phyloP scores from a whole-genome alignment of 805 yeast genomes.

The Candida coquimbonensis region DNA sequence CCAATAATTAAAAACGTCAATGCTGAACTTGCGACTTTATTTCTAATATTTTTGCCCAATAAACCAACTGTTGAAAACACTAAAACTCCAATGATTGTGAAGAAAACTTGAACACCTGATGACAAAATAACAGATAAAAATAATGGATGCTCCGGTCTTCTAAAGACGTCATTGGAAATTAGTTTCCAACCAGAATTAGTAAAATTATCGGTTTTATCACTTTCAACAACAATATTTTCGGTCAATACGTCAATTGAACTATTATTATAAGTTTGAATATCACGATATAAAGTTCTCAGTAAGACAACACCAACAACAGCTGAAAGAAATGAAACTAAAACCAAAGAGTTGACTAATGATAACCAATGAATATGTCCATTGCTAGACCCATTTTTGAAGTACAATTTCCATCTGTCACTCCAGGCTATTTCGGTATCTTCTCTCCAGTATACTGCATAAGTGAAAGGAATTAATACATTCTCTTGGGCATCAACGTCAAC shows the following conservation, averaged over 20 bases:
- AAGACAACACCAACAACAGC: conserved; percentile 60
- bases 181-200: conserved; percentile 44
- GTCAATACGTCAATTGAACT: conserved; percentile 18
- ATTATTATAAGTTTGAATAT: conserved; percentile 34
- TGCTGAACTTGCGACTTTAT: conserved; percentile 58
- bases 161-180: conserved; percentile 46
- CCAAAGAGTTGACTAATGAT: conserved; percentile 64
- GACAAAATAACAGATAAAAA: conserved; percentile 54
- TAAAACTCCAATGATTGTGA: conserved; percentile 58
- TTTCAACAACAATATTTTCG: conserved; percentile 19
- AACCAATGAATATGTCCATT: conserved; percentile 66
- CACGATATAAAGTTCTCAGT: conserved; percentile 46
- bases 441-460: conserved; percentile 85
- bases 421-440: conserved; percentile 65
- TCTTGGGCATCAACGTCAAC: conserved; percentile 37
- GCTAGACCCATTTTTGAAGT: conserved; percentile 47
- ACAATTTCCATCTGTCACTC: conserved; percentile 67
- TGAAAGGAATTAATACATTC: conserved; percentile 54
- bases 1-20: conserved; percentile 56
- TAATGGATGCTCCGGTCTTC: conserved; percentile 41
- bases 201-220: conserved; percentile 22
- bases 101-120: conserved; percentile 66
- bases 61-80: conserved; percentile 50
- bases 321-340: conserved; percentile 54
- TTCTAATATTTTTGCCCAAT: conserved; percentile 59